These are phyloP conservation scores for Escallonia rubra DNA, from an alignment of 129 eudicot species.

Conservation along the genomic window DNA sequence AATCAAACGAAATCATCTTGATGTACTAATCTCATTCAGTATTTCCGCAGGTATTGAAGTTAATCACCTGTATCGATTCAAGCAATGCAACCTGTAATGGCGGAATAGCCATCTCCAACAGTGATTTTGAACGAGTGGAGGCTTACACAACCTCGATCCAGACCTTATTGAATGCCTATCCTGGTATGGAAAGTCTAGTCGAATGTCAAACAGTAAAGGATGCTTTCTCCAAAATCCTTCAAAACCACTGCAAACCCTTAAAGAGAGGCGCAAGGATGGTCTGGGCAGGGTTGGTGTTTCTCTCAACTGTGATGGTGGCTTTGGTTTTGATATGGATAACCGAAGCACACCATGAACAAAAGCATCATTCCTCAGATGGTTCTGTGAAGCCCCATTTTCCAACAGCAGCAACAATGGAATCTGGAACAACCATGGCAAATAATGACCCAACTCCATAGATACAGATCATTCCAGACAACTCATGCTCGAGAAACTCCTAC, in stretches of 20 bases:
- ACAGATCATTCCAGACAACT: neutral
- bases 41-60: constrained; percentile 35
- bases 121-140: constrained; percentile 31
- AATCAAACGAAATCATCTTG: too few species aligned
- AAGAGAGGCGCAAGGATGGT: constrained; percentile 47
- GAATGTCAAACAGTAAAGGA: constrained; percentile 65
- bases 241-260: constrained; percentile 65
- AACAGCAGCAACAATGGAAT: constrained; percentile 19
- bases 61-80: constrained; percentile 56
- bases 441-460: constrained; percentile 7
- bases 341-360: constrained; percentile 24
- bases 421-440: constrained; percentile 12
- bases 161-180: constrained; percentile 54
- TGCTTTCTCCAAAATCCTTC: constrained; percentile 56
- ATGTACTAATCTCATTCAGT: neutral
- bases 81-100: constrained; percentile 43
- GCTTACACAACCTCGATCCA: constrained; percentile 69
- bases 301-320: constrained; percentile 58
- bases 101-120: constrained; percentile 52
- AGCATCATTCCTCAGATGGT: constrained; percentile 38
- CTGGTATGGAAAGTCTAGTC: constrained; percentile 68
- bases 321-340: constrained; percentile 55
- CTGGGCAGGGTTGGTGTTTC: constrained; percentile 50
- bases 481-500: too few species aligned
- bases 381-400: constrained; percentile 56